Conservation (phyloP, 371 early-diverging fungal species). For the Chytridiales sp. region DNA sequence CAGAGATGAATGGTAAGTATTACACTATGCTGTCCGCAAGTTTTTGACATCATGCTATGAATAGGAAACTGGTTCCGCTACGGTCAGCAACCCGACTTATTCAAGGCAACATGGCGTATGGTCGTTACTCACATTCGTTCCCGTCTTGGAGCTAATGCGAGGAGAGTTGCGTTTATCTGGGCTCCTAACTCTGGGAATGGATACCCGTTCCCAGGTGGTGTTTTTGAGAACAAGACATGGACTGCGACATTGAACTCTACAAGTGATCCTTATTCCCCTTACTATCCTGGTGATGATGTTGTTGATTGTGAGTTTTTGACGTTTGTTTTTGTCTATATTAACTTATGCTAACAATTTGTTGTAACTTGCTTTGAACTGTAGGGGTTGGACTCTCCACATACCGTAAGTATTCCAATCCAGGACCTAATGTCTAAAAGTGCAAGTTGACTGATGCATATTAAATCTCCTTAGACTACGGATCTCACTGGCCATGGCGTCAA, state of each 20-base stretch:
- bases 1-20: conserved; percentile 24
- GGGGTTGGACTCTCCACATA: conserved; percentile 41
- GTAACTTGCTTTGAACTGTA: too few species aligned
- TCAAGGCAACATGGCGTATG: conserved; percentile 24
- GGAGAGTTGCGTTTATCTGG: conserved; percentile 37
- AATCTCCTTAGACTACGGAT: too few species aligned
- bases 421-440: too few species aligned
- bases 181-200: conserved; percentile 41
- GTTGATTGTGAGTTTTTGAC: conserved; percentile 58
- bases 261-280: conserved; percentile 44
- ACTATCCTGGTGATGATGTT: conserved; percentile 50
- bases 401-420: too few species aligned
- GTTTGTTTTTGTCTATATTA: conserved; percentile 42
- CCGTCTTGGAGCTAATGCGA: conserved; percentile 16
- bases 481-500: conserved; percentile 6
- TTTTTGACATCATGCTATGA: too few species aligned
- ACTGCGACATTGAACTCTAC: background rate
- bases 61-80: conserved; percentile 22
- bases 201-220: conserved; percentile 34
- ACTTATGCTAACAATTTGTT: too few species aligned
- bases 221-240: background rate
- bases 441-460: too few species aligned
- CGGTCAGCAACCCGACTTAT: conserved; percentile 29
- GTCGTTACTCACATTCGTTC: conserved; percentile 9
- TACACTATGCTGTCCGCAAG: background rate